Conservation (phyloP, 305 asterid genomes). For the Solanum aculeatissimum region DNA sequence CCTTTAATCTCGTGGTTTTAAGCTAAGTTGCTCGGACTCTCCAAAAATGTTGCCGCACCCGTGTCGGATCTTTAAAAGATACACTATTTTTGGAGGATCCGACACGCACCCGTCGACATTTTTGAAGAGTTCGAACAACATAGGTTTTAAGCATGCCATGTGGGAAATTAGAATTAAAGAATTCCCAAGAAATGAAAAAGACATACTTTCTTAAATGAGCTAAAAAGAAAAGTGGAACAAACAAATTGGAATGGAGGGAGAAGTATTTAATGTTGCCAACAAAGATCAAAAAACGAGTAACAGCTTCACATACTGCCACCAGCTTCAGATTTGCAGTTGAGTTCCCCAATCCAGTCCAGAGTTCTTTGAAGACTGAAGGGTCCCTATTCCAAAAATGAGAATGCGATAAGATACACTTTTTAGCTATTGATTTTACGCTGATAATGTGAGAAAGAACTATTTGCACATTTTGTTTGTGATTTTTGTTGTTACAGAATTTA, state of each 20-base stretch:
- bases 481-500: background rate
- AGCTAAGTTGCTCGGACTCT: too few relatives aligned
- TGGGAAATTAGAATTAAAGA: background rate
- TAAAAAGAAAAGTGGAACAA: background rate
- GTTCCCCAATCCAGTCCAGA: constrained; percentile 69
- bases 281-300: background rate
- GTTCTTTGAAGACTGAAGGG: constrained; percentile 36
- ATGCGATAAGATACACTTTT: background rate
- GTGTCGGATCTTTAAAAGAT: too few relatives aligned
- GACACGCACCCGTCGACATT: too few relatives aligned
- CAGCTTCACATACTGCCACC: constrained; percentile 52
- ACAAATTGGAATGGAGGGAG: background rate
- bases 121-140: too few relatives aligned
- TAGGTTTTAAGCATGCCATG: too few relatives aligned
- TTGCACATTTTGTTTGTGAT: background rate
- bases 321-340: constrained; percentile 56
- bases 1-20: background rate
- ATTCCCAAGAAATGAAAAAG: background rate
- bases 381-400: constrained; percentile 23
- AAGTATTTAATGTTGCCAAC: background rate
- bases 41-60: too few relatives aligned
- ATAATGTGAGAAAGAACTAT: background rate
- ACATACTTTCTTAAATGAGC: background rate
- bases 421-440: background rate
- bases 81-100: too few relatives aligned